phyloP scores from a whole-genome alignment of 257 asterid genomes.

The Solanum ossicruentum region DNA sequence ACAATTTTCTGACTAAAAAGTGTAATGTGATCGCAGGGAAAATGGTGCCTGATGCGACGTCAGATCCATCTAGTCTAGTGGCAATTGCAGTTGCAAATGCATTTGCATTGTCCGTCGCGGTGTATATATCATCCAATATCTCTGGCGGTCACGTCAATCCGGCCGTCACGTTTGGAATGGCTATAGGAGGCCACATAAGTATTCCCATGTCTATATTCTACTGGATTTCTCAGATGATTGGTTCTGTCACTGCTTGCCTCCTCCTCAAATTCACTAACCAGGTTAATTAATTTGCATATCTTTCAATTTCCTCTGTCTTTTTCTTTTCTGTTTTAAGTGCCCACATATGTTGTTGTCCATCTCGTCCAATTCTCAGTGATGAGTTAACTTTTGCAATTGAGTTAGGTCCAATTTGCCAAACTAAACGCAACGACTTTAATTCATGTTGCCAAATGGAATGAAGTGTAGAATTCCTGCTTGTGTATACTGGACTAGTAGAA shows the following conservation, averaged over 20 bases:
- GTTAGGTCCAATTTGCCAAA: not conserved
- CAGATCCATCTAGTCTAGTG: conserved; percentile 34
- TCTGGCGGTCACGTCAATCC: conserved; percentile 95
- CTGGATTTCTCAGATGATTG: conserved; percentile 59
- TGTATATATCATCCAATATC: conserved; percentile 38
- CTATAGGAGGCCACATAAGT: conserved; percentile 58
- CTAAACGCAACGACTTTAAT: not conserved
- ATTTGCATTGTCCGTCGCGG: conserved; percentile 47
- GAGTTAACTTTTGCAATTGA: not conserved
- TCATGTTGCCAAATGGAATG: not conserved
- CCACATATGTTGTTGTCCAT: not conserved
- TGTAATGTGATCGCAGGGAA: conserved; percentile 22
- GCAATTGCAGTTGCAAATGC: conserved; percentile 49
- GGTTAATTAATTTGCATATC: conserved; percentile 8
- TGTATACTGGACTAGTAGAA: not conserved
- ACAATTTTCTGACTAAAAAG: not conserved
- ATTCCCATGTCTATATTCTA: conserved; percentile 52
- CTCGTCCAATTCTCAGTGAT: not conserved
- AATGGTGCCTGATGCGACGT: conserved; percentile 18
- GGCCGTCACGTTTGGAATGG: conserved; percentile 79
- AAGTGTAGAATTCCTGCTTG: not conserved
- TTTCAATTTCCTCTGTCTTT: not conserved
- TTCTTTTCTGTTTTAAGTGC: not conserved
- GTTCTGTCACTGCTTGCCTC: conserved; percentile 59
- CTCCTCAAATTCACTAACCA: conserved; percentile 33